Base-by-base conservation (phyloP, 73 alveolate genomes). In the Blepharisma japonicum region DNA sequence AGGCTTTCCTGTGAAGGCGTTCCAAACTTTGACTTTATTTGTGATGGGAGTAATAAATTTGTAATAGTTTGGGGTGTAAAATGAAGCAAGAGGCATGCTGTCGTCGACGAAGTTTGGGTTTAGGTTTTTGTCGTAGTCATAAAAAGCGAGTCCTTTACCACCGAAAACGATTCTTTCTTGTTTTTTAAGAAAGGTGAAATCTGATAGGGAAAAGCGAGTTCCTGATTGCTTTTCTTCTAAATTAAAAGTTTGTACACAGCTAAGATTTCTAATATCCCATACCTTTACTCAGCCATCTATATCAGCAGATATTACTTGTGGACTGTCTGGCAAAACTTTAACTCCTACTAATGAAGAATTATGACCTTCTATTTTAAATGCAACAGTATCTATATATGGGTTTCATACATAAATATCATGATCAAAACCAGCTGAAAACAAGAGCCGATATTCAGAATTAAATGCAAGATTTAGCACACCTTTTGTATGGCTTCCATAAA, bases 331-430 rank as follows among this genome's bases (percentile, higher is more conserved):
- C 45, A 91, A 81, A 6, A 88, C 95, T 55, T 67, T 78, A 6
- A 91, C 89, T 18, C 90, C 86, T 7, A 91, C 82, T 7, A 91
- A 56, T 18, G 95, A 90, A 25, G 94, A 88, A 14, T 86, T 83
- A 55, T 91, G 97, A 8, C 90, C 94, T 71, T 84, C 71, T 2
- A 91, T 90, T 50, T 88, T 91, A 77, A 77, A 89, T 27, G 81
- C 81, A 18, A 85, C 68, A 70, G 83, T 87, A 56, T 87, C 96
- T 6, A 91, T 91, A 78, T 91, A 91, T 1, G 97, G 97, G 78
- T 91, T 91, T 94, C 97, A 91, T n/a, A 91, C 97, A 70, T 81
- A 88, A 47, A 91, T 83, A 68, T 91, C 94, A 82, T 91, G 97
- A 55, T 91, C 97, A 78, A 91, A 91, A 5, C 97, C 97, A 39